Conservation (phyloP, 1,284 basidiomycete species). For the Sporisorium graminicola region DNA sequence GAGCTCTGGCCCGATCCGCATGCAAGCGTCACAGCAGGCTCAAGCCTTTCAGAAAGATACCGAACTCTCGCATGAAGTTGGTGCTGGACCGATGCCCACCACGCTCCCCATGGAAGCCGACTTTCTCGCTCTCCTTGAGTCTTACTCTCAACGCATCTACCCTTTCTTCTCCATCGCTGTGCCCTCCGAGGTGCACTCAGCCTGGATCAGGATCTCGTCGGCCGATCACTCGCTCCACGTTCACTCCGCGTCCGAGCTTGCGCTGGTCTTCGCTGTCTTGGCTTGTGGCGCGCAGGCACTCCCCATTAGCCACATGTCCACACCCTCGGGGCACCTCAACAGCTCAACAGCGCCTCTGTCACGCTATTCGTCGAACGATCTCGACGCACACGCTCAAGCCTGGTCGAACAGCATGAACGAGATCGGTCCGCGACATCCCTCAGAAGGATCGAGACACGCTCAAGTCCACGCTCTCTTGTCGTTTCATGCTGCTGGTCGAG, state of each 20-base stretch:
- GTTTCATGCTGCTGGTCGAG: constrained; percentile 6
- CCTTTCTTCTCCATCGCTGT: constrained; percentile 4
- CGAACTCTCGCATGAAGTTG: constrained; percentile 1
- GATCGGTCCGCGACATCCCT: not conserved
- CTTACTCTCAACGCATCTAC: not conserved
- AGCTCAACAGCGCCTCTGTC: not conserved
- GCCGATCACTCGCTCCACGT: not conserved
- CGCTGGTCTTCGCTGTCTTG: constrained; percentile 17
- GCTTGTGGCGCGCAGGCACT: constrained; percentile 15
- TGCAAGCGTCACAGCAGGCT: not conserved
- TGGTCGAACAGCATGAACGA: not conserved
- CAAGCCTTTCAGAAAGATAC: not conserved
- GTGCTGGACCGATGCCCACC: not conserved
- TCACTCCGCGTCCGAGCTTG: not conserved
- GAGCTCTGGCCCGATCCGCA: not conserved
- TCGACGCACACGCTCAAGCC: not conserved
- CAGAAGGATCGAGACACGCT: not conserved
- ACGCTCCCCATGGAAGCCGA: not conserved
- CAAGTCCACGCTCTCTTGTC: constrained; percentile 8
- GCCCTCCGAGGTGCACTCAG: not conserved
- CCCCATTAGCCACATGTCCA: not conserved
- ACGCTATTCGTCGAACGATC: not conserved
- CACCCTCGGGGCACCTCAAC: not conserved
- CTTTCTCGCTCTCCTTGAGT: constrained; percentile 9
- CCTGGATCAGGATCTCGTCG: constrained; percentile 5